phyloP scores from a whole-genome alignment of 1,284 basidiomycete species.

The Moesziomyces globuligerus region DNA sequence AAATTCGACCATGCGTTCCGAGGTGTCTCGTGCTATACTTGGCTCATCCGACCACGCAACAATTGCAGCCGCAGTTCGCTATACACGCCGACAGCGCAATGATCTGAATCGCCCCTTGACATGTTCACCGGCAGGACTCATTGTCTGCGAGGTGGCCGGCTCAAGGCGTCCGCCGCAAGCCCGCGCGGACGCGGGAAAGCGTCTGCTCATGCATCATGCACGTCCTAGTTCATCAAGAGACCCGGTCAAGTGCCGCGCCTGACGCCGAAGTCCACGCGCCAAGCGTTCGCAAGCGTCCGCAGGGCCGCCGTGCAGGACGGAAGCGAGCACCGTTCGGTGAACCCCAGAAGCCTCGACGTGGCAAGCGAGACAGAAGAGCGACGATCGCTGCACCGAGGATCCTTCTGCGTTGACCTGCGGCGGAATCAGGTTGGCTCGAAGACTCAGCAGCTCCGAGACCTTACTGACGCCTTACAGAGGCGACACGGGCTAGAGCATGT shows the following conservation, averaged over 20 bases:
- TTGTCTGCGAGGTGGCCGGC: no score
- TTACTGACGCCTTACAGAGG: not conserved
- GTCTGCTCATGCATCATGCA: not conserved
- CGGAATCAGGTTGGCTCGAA: no score
- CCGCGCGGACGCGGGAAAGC: not conserved
- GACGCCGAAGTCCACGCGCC: not conserved
- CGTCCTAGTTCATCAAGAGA: not conserved
- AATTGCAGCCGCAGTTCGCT: not conserved
- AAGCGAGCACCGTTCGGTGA: not conserved
- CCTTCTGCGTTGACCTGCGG: not conserved
- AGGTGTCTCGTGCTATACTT: no score
- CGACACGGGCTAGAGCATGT: no score
- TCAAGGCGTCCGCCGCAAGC: no score
- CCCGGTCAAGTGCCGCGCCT: no score
- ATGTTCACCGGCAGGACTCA: no score
- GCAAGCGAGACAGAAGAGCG: conserved; percentile 1
- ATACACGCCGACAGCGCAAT: not conserved
- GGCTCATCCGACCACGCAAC: no score
- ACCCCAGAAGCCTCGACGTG: not conserved
- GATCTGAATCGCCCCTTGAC: not conserved
- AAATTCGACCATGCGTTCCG: not conserved
- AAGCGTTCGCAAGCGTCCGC: not conserved
- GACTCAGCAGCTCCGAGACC: no score
- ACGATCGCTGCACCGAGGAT: conserved; percentile 1
- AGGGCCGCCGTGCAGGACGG: not conserved